A percentile compares a stretch with the other conserved stretches of the same genome.
Evolutionary conservation across 768 basidiomycete species (phyloP).

Genomic region (Amanita subjunquillea): DNA sequence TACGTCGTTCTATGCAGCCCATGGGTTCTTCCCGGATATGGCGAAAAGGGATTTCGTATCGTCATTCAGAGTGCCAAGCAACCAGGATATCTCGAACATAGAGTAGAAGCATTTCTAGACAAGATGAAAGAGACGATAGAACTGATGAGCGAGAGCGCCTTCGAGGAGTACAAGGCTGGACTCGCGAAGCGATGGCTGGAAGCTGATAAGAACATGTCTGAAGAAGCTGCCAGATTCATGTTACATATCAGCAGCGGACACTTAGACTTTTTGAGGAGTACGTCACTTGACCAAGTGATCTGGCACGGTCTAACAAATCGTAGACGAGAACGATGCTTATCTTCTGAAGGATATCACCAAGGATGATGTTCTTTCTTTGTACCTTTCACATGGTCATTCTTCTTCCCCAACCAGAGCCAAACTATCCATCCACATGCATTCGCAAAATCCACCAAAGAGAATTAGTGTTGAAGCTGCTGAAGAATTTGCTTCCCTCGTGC

Average conservation of each 20-base stretch:
- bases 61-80: constrained; percentile 83
- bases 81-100: constrained; percentile 71
- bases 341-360: constrained; percentile 58
- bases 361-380: constrained; percentile 63
- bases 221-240: constrained; percentile 69
- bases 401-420: constrained; percentile 65
- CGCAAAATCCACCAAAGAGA: constrained; percentile 52
- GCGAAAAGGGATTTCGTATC: constrained; percentile 69
- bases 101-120: constrained; percentile 83
- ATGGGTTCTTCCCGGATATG: constrained; percentile 51
- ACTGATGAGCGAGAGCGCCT: constrained; percentile 62
- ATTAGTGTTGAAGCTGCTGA: constrained; percentile 56
- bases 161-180: constrained; percentile 67
- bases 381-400: constrained; percentile 60
- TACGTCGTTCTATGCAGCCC: constrained; percentile 70
- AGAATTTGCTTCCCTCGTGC: constrained; percentile 48
- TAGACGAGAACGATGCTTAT: constrained; percentile 68
- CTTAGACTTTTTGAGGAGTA: constrained; percentile 80
- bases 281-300: constrained; percentile 17
- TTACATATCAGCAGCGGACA: constrained; percentile 67
- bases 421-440: constrained; percentile 72
- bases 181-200: constrained; percentile 79
- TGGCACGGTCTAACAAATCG: constrained; percentile 6
- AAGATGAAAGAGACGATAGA: constrained; percentile 59
- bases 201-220: constrained; percentile 76